Conservation (phyloP, 805 yeast genomes). For the Metschnikowia anglica region DNA sequence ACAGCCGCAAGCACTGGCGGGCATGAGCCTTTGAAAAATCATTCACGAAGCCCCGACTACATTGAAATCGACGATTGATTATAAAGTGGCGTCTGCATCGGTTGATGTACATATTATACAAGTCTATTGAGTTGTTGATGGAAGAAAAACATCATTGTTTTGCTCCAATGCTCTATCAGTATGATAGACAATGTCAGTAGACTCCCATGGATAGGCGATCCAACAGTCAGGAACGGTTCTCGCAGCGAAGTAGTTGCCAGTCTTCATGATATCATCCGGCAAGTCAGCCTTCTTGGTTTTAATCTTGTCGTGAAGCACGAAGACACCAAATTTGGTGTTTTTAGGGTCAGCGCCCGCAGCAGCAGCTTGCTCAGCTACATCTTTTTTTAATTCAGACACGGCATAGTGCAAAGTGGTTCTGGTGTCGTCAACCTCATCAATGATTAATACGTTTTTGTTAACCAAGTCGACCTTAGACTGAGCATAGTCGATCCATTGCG, state of each 20-base stretch:
- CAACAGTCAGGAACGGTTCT: constrained; percentile 72
- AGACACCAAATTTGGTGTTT: constrained; percentile 66
- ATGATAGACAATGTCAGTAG: constrained; percentile 75
- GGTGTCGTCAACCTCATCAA: constrained; percentile 90
- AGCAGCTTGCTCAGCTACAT: constrained; percentile 57
- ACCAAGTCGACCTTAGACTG: constrained; percentile 55
- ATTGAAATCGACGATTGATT: constrained; percentile 64
- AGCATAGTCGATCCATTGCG: constrained; percentile 88
- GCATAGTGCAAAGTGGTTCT: constrained; percentile 89
- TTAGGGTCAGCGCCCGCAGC: constrained; percentile 58
- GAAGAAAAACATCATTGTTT: constrained; percentile 61
- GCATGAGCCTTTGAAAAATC: constrained; percentile 58
- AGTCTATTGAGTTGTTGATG: constrained; percentile 27
- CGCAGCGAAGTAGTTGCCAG: constrained; percentile 71
- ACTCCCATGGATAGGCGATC: constrained; percentile 93
- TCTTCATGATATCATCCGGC: constrained; percentile 58
- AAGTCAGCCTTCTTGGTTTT: constrained; percentile 78
- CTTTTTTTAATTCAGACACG: constrained; percentile 67
- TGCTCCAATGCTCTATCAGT: constrained; percentile 63
- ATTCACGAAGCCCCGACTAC: constrained; percentile 71
- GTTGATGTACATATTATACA: constrained; percentile 5
- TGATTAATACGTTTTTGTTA: constrained; percentile 78
- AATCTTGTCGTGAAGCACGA: constrained; percentile 80
- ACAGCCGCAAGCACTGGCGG: constrained; percentile 38
- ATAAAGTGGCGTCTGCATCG: not conserved